Conservation (phyloP, 1,284 basidiomycete genomes). For the Schizophyllum amplum region DNA sequence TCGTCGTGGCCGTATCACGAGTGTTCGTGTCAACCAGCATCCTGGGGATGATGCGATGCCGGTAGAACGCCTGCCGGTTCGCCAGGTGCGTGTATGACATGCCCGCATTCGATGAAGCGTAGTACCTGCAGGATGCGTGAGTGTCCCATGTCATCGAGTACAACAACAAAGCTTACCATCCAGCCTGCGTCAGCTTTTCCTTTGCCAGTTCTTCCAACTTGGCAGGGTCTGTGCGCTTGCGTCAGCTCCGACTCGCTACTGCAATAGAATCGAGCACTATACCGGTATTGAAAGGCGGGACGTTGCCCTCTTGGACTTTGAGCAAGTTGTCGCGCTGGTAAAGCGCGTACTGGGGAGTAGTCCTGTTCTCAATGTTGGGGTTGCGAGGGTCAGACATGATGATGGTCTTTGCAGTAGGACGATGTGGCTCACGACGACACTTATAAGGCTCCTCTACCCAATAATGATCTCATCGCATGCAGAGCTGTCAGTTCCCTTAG, state of each 20-base stretch:
- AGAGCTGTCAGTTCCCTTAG: too few species aligned
- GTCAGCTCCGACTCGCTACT: background rate
- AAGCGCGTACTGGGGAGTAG: background rate
- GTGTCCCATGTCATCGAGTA: background rate
- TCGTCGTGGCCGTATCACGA: constrained; percentile 37
- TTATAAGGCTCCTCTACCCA: background rate
- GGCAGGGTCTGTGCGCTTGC: background rate
- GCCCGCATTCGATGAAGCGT: constrained; percentile 58
- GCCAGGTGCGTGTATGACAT: constrained; percentile 45
- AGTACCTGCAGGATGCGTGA: constrained; percentile 33
- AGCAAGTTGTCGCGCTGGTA: background rate
- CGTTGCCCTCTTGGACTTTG: background rate
- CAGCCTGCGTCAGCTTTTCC: constrained; percentile 30
- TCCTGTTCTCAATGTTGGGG: background rate
- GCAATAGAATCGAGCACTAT: background rate
- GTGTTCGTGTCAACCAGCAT: constrained; percentile 63
- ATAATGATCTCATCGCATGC: background rate
- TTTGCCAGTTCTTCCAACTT: constrained; percentile 33
- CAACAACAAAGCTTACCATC: constrained; percentile 21
- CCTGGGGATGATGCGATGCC: constrained; percentile 62
- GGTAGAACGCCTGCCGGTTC: constrained; percentile 49
- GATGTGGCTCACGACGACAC: background rate
- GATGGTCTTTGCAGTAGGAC: background rate
- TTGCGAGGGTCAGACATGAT: background rate
- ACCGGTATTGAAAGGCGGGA: background rate